Conservation (phyloP, 2,329 filamentous ascomycete genomes). For the Colletotrichum costaricense region DNA sequence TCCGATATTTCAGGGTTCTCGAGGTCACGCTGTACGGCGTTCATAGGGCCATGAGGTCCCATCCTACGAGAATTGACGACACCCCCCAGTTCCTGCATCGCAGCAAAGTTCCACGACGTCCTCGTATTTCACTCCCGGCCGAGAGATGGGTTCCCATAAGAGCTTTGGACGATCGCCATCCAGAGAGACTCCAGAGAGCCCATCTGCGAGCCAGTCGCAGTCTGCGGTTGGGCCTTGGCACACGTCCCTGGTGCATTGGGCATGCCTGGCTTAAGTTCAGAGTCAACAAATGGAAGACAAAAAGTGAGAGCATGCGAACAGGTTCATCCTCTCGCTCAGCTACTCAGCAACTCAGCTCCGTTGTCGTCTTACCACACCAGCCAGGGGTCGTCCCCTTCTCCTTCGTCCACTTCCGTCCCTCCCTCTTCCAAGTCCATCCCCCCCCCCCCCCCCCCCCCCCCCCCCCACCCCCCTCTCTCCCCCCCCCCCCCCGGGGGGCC, state of each 20-base stretch:
- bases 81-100: neutral
- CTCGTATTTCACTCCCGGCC: conserved; percentile 29
- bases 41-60: neutral
- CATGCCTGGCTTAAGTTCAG: neutral
- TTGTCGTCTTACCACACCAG: neutral
- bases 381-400: neutral
- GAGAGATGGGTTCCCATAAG: conserved; percentile 3
- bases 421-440: no score
- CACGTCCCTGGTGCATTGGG: conserved; percentile 27
- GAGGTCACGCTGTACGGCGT: neutral
- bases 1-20: conserved; percentile 6
- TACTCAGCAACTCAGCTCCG: conserved; percentile 2
- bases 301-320: neutral
- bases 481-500: no score
- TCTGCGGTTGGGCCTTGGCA: conserved; percentile 9
- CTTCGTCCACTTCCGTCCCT: neutral
- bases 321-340: neutral
- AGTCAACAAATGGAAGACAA: neutral
- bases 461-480: no score
- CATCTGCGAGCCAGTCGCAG: conserved; percentile 11
- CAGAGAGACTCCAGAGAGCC: neutral
- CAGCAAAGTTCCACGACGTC: conserved; percentile 19
- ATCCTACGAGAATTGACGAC: neutral
- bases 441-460: no score
- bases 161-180: conserved; percentile 23